These are phyloP conservation scores for Trichoderma brevicompactum DNA, from an alignment of 2,329 filamentous ascomycete genomes.

Conservation along the genomic window DNA sequence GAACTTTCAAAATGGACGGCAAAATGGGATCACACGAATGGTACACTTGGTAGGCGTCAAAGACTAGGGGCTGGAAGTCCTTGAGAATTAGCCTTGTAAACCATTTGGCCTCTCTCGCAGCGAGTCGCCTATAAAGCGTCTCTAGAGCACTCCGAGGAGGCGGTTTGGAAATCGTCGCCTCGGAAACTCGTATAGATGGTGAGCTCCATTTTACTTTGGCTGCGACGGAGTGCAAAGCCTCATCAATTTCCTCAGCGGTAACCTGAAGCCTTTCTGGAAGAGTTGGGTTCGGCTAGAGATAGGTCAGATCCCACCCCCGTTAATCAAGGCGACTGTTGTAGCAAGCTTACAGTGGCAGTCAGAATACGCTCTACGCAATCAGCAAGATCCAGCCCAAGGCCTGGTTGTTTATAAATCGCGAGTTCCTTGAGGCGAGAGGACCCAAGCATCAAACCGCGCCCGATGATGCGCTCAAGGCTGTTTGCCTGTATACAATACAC, in stretches of 20 bases:
- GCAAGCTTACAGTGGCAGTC: conserved; percentile 56
- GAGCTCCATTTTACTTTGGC: conserved; percentile 73
- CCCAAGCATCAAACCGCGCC: conserved; percentile 67
- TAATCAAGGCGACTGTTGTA: background rate
- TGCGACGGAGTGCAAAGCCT: conserved; percentile 67
- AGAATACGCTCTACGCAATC: conserved; percentile 71
- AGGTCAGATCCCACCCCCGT: background rate
- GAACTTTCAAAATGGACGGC: conserved; percentile 70
- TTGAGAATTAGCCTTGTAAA: conserved; percentile 80
- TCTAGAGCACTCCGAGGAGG: conserved; percentile 54
- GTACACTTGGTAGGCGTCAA: conserved; percentile 63
- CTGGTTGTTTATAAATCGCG: conserved; percentile 62
- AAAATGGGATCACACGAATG: conserved; percentile 69
- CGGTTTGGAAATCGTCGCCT: conserved; percentile 32
- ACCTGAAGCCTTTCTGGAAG: conserved; percentile 47
- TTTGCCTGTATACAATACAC: conserved; percentile 72
- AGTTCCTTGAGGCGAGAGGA: conserved; percentile 64
- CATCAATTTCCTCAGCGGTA: conserved; percentile 74
- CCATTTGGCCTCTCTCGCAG: conserved; percentile 81
- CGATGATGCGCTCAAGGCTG: conserved; percentile 68
- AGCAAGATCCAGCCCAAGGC: conserved; percentile 67
- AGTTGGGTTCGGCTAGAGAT: conserved; percentile 50
- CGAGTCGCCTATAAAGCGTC: conserved; percentile 62
- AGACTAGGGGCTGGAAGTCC: conserved; percentile 67
- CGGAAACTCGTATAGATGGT: conserved; percentile 55